A percentile compares a stretch with the other conserved stretches of the same genome.
Conservation (phyloP, 1,139 yeast species). For the Hemisphaericaspora xylofermentans region DNA sequence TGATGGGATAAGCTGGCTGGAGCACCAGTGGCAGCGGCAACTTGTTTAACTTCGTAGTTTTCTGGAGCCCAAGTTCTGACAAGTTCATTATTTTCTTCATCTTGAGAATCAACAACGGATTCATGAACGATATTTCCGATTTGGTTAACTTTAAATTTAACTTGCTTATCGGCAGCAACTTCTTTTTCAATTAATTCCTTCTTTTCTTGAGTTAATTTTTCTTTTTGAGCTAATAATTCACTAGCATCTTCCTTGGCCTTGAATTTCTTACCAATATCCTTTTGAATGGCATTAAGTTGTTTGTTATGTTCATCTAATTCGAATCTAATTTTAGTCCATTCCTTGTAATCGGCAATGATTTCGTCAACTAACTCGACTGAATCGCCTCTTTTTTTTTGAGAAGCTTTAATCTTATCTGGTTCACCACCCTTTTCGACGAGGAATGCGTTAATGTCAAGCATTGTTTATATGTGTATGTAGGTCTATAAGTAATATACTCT, state of each 20-base stretch:
- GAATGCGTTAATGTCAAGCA: constrained; percentile 91
- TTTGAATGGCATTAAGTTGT: constrained; percentile 81
- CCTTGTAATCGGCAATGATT: constrained; percentile 84
- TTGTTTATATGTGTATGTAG: constrained; percentile 21
- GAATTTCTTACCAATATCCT: constrained; percentile 87
- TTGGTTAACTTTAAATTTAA: constrained; percentile 78
- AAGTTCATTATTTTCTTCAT: constrained; percentile 88
- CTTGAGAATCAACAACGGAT: constrained; percentile 80
- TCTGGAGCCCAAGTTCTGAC: constrained; percentile 86
- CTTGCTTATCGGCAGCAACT: constrained; percentile 72
- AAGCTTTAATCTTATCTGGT: constrained; percentile 81
- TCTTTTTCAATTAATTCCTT: constrained; percentile 64
- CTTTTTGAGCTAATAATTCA: constrained; percentile 80
- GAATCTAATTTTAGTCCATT: constrained; percentile 90
- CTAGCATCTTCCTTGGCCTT: constrained; percentile 94
- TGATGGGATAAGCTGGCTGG: constrained; percentile 90
- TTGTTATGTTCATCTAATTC: constrained; percentile 90
- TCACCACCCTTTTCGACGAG: constrained; percentile 96
- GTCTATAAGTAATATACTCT: background rate
- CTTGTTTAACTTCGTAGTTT: constrained; percentile 52
- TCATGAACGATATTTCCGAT: constrained; percentile 95
- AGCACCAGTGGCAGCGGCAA: constrained; percentile 71
- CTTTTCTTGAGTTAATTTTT: constrained; percentile 67
- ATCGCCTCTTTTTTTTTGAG: constrained; percentile 94
- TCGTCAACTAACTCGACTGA: constrained; percentile 94